A percentile compares a stretch with the other conserved stretches of the same genome.
Conservation (phyloP, 495 filamentous ascomycete genomes). For the Acidiella bohemica region DNA sequence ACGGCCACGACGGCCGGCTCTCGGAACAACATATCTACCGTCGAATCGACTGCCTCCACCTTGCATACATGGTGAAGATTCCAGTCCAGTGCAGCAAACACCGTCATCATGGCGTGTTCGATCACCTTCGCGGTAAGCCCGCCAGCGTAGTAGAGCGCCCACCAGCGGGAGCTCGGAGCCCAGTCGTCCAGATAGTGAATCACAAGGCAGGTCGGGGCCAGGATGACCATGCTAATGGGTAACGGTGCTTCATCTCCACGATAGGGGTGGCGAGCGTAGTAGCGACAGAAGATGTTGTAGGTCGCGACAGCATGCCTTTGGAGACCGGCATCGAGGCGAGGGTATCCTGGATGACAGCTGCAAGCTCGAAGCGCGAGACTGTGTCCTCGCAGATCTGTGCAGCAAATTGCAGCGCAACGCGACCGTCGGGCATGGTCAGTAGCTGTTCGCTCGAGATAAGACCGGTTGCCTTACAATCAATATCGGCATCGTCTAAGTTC, state of each 20-base stretch:
- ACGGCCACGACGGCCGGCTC: neutral
- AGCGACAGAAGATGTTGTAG: constrained; percentile 5
- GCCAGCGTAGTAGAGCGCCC: neutral
- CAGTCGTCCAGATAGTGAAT: constrained; percentile 1
- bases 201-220: neutral
- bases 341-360: neutral
- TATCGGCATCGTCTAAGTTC: too few species aligned
- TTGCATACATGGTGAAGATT: neutral
- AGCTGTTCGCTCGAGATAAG: neutral
- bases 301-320: too few species aligned
- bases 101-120: neutral
- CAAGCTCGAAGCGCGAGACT: neutral
- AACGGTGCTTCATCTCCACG: neutral
- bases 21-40: neutral
- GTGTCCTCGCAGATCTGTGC: too few species aligned
- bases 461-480: neutral
- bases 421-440: neutral
- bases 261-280: neutral
- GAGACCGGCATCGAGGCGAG: too few species aligned
- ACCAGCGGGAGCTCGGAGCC: neutral
- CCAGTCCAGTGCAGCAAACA: constrained; percentile 2
- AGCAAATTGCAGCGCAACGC: constrained; percentile 3
- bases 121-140: neutral
- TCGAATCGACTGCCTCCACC: neutral
- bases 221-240: neutral